Evolutionary conservation across 2,329 filamentous ascomycete species (phyloP), one percentile per base, ranked within the genome.

Genomic region (Fusarium napiforme): DNA sequence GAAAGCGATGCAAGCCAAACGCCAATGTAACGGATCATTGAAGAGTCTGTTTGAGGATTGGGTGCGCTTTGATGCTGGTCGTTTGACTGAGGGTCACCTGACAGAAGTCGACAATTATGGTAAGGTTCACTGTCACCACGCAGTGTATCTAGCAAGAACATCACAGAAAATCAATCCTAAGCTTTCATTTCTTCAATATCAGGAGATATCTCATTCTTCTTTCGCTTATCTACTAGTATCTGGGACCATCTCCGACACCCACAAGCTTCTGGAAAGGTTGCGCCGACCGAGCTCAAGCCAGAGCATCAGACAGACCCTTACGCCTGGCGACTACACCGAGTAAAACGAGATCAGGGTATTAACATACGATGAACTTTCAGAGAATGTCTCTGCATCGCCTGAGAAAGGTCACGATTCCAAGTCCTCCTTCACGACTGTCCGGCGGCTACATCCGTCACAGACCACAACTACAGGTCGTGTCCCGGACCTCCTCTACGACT

Each of bases 161-260:
- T 7, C 15, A 0, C 15, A 23, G 40, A 23, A 23, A 6, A 10
- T 1, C 15, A 11, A 4, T 12, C 15, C 5, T 15, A 18, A 23
- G 42, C 15, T 23, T 23, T 18, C 1, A 18, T 2, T 18, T 1
- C n/a, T 23, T 18, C 15, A 18, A 18, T 7, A n/a, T 23, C 15
- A 7, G 6, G 5, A 43, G 9, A 7, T 0, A 9, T 4, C 1
- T 16, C n/a, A 11, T 23, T 10, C 5, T 42, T 43, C 9, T 23
- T 23, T 14, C 14, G 4, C 11, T 23, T 23, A 1, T 7, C 9
- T 11, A 4, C 10, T 18, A 9, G 5, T 18, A 11, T 43, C 15
- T 43, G n/a, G 8, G 9, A 11, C 10, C 7, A 18, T 4, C n/a
- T 4, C 9, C 9, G n/a, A 23, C 15, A 43, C 15, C 6, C 6